Evolutionary conservation across 352 stramenopile genomes (phyloP).

Genomic region (Phytophthora meadii): DNA sequence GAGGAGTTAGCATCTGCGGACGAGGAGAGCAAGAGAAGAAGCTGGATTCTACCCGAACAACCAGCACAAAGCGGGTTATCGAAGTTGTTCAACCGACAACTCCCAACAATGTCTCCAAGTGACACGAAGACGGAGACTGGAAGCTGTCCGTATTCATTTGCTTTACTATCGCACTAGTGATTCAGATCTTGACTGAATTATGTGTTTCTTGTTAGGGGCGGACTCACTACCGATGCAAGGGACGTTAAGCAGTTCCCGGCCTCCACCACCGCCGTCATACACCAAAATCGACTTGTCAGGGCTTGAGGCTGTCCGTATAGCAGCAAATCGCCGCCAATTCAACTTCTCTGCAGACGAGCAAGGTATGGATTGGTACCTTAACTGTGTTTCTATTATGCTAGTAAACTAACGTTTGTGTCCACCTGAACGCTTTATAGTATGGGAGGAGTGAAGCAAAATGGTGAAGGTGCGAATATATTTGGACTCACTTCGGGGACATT

Average conservation of each 20-base stretch:
- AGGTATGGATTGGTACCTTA: conserved; percentile 6
- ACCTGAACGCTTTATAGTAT: conserved; percentile 9
- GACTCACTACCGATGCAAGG: conserved; percentile 5
- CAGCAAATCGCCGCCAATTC: conserved; percentile 46
- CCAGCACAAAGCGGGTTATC: conserved; percentile 14
- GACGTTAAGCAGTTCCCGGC: conserved; percentile 1
- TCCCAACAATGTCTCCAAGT: not conserved
- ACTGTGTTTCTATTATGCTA: not conserved
- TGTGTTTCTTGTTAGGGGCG: conserved; percentile 12
- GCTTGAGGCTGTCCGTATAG: conserved; percentile 50
- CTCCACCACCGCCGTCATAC: conserved; percentile 24
- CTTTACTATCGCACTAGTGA: not conserved
- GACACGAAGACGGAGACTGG: too few species aligned
- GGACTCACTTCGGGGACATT: conserved; percentile 30
- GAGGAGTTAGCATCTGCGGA: too few species aligned
- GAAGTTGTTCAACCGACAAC: conserved; percentile 31
- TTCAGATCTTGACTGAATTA: not conserved
- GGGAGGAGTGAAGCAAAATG: conserved; percentile 21
- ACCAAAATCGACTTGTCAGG: conserved; percentile 43
- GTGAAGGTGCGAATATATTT: not conserved
- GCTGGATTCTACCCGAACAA: conserved; percentile 7
- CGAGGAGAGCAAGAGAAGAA: not conserved
- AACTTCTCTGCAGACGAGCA: conserved; percentile 48
- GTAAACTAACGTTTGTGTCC: conserved; percentile 9
- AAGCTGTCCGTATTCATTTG: conserved; percentile 18